Evolutionary conservation across 75 land plant species (phyloP).

Genomic region (Pseudotsuga menziesii): DNA sequence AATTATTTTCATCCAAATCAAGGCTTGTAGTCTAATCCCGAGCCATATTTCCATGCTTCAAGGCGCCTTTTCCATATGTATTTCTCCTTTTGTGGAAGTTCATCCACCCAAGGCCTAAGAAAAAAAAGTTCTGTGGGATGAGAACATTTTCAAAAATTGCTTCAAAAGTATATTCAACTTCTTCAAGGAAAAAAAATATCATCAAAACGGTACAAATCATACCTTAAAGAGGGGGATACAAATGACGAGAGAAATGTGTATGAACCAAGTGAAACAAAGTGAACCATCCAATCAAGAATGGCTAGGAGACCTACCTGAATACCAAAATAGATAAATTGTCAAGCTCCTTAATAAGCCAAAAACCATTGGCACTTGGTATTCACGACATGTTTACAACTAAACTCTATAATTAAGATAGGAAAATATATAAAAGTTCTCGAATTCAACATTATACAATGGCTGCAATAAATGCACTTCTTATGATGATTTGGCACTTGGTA

Average conservation of each 20-base stretch:
- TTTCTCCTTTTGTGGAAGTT: constrained; percentile 31
- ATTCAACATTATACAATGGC: too few relatives aligned
- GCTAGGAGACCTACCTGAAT: constrained; percentile 69
- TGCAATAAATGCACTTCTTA: too few relatives aligned
- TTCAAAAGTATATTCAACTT: background rate
- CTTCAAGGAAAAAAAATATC: background rate
- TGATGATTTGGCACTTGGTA: background rate
- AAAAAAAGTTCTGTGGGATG: constrained; percentile 7
- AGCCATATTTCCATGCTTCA: constrained; percentile 70
- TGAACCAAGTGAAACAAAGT: constrained; percentile 69
- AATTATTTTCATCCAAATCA: background rate
- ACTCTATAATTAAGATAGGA: background rate
- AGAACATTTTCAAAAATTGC: too few relatives aligned
- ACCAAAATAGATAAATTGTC: background rate
- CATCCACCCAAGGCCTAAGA: constrained; percentile 30
- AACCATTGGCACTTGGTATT: background rate
- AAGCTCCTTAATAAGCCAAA: background rate
- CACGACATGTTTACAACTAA: background rate
- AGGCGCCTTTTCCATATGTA: constrained; percentile 41
- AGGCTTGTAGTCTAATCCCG: constrained; percentile 55
- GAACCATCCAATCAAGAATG: constrained; percentile 72
- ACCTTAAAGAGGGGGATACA: constrained; percentile 64
- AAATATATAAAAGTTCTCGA: too few relatives aligned
- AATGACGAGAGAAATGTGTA: constrained; percentile 66
- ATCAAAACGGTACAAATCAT: constrained; percentile 13